phyloP scores from a whole-genome alignment of 2,329 filamentous ascomycete genomes.

The Hypomyces rosellus region DNA sequence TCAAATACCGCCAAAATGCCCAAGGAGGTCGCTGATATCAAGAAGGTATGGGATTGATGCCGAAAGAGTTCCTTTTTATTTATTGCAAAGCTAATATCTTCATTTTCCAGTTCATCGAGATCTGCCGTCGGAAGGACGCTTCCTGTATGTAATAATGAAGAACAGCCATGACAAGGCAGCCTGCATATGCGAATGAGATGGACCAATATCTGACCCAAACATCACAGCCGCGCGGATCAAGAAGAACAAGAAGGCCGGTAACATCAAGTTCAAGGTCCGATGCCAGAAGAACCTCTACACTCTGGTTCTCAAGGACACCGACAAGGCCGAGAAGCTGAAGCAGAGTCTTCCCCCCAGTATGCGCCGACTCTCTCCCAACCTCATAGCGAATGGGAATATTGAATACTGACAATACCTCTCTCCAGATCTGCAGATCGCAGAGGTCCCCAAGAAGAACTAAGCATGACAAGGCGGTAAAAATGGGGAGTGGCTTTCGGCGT shows the following conservation, averaged over 20 bases:
- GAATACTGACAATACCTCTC: background rate
- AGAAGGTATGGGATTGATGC: constrained; percentile 51
- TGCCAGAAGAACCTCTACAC: constrained; percentile 97
- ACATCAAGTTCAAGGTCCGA: constrained; percentile 99
- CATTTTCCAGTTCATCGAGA: constrained; percentile 88
- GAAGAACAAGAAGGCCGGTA: constrained; percentile 84
- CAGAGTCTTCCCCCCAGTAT: constrained; percentile 95
- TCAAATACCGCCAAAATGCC: constrained; percentile 74
- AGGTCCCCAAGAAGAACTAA: constrained; percentile 50
- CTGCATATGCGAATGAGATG: background rate
- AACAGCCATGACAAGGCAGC: constrained; percentile 5
- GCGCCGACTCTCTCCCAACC: constrained; percentile 29
- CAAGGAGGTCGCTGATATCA: constrained; percentile 97
- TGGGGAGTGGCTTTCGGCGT: constrained; percentile 19
- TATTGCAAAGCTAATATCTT: constrained; percentile 23
- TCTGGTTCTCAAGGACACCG: constrained; percentile 93
- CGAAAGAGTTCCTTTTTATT: background rate
- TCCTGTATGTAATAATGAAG: constrained; percentile 67
- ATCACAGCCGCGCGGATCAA: constrained; percentile 78
- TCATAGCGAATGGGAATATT: background rate
- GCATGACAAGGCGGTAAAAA: constrained; percentile 20
- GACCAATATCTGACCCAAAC: constrained; percentile 23
- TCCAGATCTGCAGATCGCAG: constrained; percentile 46
- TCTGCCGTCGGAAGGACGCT: constrained; percentile 99
- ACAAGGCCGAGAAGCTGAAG: constrained; percentile 99